A percentile compares a stretch with the other conserved stretches of the same genome.
phyloP scores from a whole-genome alignment of 306 rosid species.

The Rosa lucieae region DNA sequence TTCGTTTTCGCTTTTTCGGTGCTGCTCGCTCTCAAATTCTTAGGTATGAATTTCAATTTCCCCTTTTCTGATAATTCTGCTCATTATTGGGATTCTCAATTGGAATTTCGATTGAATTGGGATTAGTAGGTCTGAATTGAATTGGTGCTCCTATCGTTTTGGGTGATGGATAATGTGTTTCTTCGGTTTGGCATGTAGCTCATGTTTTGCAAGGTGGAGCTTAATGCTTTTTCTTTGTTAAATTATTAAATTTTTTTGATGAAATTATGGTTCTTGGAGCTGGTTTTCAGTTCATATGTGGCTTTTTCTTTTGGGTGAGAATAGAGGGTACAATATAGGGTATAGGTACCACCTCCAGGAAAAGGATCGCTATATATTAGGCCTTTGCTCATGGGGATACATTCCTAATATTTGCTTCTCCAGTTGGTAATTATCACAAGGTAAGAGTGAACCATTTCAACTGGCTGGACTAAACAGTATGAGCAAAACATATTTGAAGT shows the following conservation, averaged over 20 bases:
- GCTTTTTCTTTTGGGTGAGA: background rate
- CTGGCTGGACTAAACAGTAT: background rate
- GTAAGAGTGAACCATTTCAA: slow-evolving; percentile 25
- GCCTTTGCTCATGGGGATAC: slow-evolving; percentile 71
- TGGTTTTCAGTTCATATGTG: slow-evolving; percentile 9
- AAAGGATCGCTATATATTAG: slow-evolving; percentile 58
- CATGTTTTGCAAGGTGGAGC: slow-evolving; percentile 21
- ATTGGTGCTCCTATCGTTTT: slow-evolving; percentile 4
- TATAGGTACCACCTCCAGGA: slow-evolving; percentile 61
- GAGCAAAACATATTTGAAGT: background rate
- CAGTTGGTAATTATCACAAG: slow-evolving; percentile 48
- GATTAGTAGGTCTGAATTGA: slow-evolving; percentile 21
- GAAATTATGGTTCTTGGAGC: slow-evolving; percentile 10
- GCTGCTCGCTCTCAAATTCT: slow-evolving; percentile 18
- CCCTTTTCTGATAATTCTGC: slow-evolving; percentile 15
- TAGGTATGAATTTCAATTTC: slow-evolving; percentile 38
- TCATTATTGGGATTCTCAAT: background rate
- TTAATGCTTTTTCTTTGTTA: background rate
- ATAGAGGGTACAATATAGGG: background rate
- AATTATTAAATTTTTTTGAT: background rate
- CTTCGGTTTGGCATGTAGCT: slow-evolving; percentile 5
- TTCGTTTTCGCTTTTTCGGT: slow-evolving; percentile 12
- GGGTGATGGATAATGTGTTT: slow-evolving; percentile 13
- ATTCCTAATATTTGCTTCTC: slow-evolving; percentile 46
- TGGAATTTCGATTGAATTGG: slow-evolving; percentile 7